These are phyloP conservation scores for Mariannaea elegans DNA, from an alignment of 2,329 filamentous ascomycete species.

Conservation along the genomic window DNA sequence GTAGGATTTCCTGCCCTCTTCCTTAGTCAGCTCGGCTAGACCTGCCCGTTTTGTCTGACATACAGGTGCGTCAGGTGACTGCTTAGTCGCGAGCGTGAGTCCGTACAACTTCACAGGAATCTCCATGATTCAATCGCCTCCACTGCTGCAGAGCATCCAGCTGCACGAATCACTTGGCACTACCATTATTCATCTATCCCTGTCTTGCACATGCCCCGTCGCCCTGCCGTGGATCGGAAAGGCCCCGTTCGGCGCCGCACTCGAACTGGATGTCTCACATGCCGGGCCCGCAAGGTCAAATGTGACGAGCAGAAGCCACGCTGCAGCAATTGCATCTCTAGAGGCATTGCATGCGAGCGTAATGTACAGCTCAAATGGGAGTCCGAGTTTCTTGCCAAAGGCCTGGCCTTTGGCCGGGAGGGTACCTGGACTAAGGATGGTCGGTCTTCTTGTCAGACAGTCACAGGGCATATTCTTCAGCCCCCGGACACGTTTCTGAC, in stretches of 20 bases:
- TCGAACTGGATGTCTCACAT: slow-evolving; percentile 6
- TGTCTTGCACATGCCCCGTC: slow-evolving; percentile 20
- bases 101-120: too few species aligned
- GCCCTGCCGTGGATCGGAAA: background rate
- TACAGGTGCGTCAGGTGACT: too few species aligned
- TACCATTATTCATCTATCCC: too few species aligned
- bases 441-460: background rate
- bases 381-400: slow-evolving; percentile 36
- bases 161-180: too few species aligned
- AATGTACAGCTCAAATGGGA: slow-evolving; percentile 41
- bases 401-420: slow-evolving; percentile 41
- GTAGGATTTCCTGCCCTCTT: too few species aligned
- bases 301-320: slow-evolving; percentile 4
- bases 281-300: slow-evolving; percentile 8
- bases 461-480: background rate
- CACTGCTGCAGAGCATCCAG: too few species aligned
- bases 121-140: too few species aligned
- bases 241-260: slow-evolving; percentile 3
- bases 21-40: too few species aligned
- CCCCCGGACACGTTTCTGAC: background rate
- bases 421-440: slow-evolving; percentile 41
- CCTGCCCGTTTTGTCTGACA: too few species aligned
- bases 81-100: too few species aligned
- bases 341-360: background rate
- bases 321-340: background rate